Conservation (phyloP, 2,329 filamentous ascomycete genomes). For the Rugonectria rugulosa region DNA sequence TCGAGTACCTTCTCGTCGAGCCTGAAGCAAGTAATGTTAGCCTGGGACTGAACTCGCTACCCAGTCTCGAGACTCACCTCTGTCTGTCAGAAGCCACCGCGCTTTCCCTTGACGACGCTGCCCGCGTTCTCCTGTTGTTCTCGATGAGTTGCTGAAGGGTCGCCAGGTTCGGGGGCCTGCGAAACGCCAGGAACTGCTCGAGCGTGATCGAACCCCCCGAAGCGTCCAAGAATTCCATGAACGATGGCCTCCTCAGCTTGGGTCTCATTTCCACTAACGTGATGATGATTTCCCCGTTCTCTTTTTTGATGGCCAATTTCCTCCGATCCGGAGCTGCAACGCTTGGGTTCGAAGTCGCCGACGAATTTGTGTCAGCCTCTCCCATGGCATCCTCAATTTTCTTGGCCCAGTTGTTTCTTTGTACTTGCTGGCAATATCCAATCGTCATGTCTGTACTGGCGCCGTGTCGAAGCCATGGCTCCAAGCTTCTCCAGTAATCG, state of each 20-base stretch:
- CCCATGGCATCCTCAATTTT: neutral
- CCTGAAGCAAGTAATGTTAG: too few relatives aligned
- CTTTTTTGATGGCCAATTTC: neutral
- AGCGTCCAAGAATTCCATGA: neutral
- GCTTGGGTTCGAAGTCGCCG: too few relatives aligned
- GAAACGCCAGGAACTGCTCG: neutral
- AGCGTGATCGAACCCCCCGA: neutral
- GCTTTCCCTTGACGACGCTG: too few relatives aligned
- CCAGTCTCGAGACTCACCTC: too few relatives aligned
- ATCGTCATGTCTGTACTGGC: neutral
- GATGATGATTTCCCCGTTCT: neutral
- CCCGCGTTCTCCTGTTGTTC: neutral
- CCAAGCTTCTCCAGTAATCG: neutral
- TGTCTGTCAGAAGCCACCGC: too few relatives aligned
- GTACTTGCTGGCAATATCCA: too few relatives aligned
- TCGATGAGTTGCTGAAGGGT: neutral
- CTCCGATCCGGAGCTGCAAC: neutral
- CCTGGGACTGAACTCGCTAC: too few relatives aligned
- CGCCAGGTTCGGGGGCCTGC: neutral
- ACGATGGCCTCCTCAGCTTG: neutral
- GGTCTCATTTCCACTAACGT: neutral
- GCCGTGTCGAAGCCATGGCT: neutral
- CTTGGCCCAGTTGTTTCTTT: too few relatives aligned
- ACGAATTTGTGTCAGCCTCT: too few relatives aligned
- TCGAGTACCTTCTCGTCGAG: too few relatives aligned